These are phyloP conservation scores for Tolypocladium tropicale DNA, from an alignment of 2,329 filamentous ascomycete genomes.

Conservation along the genomic window DNA sequence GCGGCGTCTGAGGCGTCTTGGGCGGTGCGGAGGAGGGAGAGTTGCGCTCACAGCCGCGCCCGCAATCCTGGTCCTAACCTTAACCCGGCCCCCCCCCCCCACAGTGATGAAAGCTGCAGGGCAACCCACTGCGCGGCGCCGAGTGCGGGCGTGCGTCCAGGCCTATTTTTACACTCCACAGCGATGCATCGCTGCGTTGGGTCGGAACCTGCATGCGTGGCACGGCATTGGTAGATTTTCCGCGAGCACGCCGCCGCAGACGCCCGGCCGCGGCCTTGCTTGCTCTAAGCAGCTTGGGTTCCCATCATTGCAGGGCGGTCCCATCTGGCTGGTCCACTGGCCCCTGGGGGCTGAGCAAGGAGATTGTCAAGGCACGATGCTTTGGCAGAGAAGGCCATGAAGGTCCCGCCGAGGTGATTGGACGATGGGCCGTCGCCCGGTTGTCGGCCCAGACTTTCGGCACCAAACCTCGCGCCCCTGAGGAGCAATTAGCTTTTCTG, in stretches of 20 bases:
- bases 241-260: not conserved
- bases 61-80: not conserved
- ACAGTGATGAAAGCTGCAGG: not conserved
- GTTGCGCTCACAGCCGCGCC: not conserved
- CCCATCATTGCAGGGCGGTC: not conserved
- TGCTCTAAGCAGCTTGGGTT: not conserved
- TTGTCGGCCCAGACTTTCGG: not conserved
- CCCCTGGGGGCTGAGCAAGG: not conserved
- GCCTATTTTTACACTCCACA: not conserved
- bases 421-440: not conserved
- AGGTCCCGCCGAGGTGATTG: not conserved
- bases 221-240: not conserved
- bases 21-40: not conserved
- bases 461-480: not conserved
- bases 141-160: not conserved
- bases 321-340: not conserved
- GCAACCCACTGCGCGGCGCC: not conserved
- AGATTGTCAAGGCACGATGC: not conserved
- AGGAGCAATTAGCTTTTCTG: not conserved
- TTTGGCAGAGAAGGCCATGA: not conserved
- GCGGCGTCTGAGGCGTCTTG: not conserved
- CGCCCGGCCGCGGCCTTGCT: not conserved
- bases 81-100: not conserved
- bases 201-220: not conserved
- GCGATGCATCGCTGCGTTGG: not conserved